Base-by-base conservation (phyloP, 73 alveolate genomes). In the Paramecium sexaurelia region DNA sequence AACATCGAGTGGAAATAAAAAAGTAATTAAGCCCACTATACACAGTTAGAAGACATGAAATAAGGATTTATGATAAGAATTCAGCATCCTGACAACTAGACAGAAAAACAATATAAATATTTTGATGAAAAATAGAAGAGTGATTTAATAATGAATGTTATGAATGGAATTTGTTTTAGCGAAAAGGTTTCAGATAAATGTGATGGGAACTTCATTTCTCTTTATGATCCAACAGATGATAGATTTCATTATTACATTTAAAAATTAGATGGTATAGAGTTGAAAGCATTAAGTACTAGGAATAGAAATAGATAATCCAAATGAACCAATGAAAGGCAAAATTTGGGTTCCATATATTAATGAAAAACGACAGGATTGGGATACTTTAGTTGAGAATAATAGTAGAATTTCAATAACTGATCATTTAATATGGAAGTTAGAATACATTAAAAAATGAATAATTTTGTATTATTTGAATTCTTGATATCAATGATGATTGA, bases 191-290 rank as follows among this genome's bases (percentile, higher is more conserved):
- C 94, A 1, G 94, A 69, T 32, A 75, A 75, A 85, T 94, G 95
- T 66, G 96, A 94, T 86, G 98, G 96, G 7, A 95, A 94, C 89
- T 95, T 95, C 55, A 94, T 95, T 5, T 93, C 97, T n/a, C 26
- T 91, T 2, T 68, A 87, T 85, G 93, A 94, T 87, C 69, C 85
- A 47, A 71, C 47, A 2, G 84, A 84, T 51, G 96, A 93, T 32
- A 86, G 93, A 15, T 95, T 94, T 92, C 95, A 94, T 36, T 95
- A 95, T 85, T 95, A 86, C 57, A 92, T 95, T n/a, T 69, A 95
- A 84, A 85, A 95, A 85, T 84, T 95, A 15, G 73, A 41, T 10
- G 90, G 90, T 78, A 73, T 22, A 36, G 9, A 17, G 7, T 78
- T 51, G 67, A 29, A 51, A 51, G 67, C 55, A 35, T 27, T 13